These are phyloP conservation scores for Telfairia occidentalis DNA, from an alignment of 331 rosid genomes.

Conservation along the genomic window DNA sequence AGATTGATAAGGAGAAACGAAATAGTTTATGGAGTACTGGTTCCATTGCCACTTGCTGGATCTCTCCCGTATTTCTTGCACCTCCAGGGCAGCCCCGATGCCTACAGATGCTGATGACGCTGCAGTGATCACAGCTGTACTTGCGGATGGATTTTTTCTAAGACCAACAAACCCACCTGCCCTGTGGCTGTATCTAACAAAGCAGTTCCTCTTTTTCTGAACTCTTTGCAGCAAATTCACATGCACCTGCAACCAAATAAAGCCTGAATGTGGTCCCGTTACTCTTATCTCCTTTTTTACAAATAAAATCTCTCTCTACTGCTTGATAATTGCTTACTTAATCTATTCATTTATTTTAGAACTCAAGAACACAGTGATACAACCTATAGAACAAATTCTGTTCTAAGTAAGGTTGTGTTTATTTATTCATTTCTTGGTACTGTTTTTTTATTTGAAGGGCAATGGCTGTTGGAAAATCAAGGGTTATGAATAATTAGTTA, in stretches of 20 bases:
- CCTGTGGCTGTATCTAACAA: neutral
- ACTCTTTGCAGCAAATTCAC: neutral
- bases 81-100: slow-evolving; percentile 15
- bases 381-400: no score
- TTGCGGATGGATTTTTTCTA: neutral
- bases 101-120: neutral
- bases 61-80: slow-evolving; percentile 39
- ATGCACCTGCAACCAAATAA: neutral
- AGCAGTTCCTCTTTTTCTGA: neutral
- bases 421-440: neutral
- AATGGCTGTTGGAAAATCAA: neutral
- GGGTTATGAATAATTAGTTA: no score
- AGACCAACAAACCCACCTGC: neutral
- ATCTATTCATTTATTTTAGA: no score
- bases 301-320: neutral
- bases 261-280: slow-evolving; percentile 8
- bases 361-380: no score
- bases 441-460: neutral
- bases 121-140: neutral
- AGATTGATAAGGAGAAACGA: slow-evolving; percentile 33
- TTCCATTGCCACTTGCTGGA: slow-evolving; percentile 67
- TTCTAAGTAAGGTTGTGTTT: no score
- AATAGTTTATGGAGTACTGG: slow-evolving; percentile 50
- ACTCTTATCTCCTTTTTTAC: neutral
- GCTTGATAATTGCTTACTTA: neutral